Base-by-base conservation (phyloP, 2,329 filamentous ascomycete genomes). In the Fusarium protoensiforme region DNA sequence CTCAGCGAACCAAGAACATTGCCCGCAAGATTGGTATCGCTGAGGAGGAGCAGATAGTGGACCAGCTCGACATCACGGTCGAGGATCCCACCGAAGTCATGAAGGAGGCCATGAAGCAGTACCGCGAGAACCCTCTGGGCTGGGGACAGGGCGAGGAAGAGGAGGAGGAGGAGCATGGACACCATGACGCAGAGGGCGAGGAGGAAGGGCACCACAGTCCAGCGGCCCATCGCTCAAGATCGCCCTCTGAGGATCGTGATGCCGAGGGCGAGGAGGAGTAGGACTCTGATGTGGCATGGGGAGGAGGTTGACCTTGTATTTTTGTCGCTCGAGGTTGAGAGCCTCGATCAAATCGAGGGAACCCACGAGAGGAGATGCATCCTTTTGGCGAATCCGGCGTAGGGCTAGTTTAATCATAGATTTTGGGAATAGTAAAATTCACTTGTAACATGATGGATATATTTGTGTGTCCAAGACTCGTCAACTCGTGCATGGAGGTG, bases 1-100 rank as follows among this genome's bases (percentile, higher is more conserved):
- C 89, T 33, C 90, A 91, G 81, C 87, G 91, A 66, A 88, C 86
- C 69, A 91, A 89, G 84, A 90, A 90, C 78, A 91, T 92, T 72
- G 86, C 88, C 53, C 87, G 88, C 54, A 88, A 84, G 35, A 83
- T 83, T 51, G 87, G 85, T 65, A 79, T 86, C 38, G 85, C 87
- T 38, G 84, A 87, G 61, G 85, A 87, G 65, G 85, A 87, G 72
- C 83, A 87, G 75, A 84, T 86, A 41, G 83, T 90, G 14, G 88
- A 91, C 73, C 85, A 90, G 74, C 82, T 91, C 56, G 86, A 90
- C 60, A 82, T 91, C 27, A 84, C 83, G 10, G 83, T 92, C 16
- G 83, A 86, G 35, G 88, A 91, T 46, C 89, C 89, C 9, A 84
- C 83, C 33, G 88, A 90, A 53, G 85, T 87, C 16, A 85, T 89